Base-by-base conservation (phyloP, 352 stramenopile species). In the Pythium guiyangense region DNA sequence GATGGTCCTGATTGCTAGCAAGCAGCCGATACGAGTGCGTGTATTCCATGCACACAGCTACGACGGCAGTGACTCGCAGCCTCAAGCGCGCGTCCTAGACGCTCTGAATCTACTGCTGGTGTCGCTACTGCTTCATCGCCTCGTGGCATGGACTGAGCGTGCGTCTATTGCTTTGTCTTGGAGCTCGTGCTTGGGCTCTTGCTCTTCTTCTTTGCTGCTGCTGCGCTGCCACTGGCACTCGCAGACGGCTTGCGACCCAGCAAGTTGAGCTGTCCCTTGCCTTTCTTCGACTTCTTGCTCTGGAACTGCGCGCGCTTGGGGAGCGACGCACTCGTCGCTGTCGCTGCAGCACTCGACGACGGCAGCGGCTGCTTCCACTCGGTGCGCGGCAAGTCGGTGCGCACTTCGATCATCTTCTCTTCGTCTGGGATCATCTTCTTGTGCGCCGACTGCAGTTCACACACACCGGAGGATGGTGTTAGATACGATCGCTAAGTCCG, bases 341-440 rank as follows among this genome's bases (percentile, higher is more conserved):
- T n/a, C 17, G 45, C 17, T 57, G 52, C 86, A 67, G 34, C 70
- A 10, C 31, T 25, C 10, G 18, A 10, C 8, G 12, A 40, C 37
- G 18, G 6, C 27, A 25, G 18, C 44, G 25, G 50, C 35, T 62
- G 65, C 60, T 82, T 80, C 22, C 88, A 76, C 40, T 92, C 74
- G 17, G 84, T 87, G 15, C 75, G 77, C 11, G 79, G 81, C 58
- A 92, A 57, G 29, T 87, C 81, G 34, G 81, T 92, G 22, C 77
- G 77, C 50, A 92, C 69, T 50, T 86, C 64, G 37, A 86, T 66
- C 20, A 54, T 80, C 8, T 71, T 71, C 27, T 74, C 76, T 44
- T 88, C 76, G 47, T 88, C 63, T 43, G 51, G 51, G 37, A 88
- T 84, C 73, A 88, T 86, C 48, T 85, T 79, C 42, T 88, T 69